Base-by-base conservation (phyloP, 1,139 yeast species). In the Geotrichum europaeum region DNA sequence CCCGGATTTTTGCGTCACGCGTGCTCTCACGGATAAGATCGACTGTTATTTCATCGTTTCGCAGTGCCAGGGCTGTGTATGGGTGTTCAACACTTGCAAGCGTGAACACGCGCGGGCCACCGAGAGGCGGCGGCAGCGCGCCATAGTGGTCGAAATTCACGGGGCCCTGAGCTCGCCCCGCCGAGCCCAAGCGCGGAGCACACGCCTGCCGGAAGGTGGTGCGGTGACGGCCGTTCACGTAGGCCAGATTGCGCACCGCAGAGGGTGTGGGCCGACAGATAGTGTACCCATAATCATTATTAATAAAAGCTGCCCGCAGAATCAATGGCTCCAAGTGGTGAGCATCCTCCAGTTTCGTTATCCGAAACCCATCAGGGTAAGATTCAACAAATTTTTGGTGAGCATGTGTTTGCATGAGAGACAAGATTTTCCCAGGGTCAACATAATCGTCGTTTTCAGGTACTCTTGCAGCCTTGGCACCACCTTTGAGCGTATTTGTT, bases 341-440 rank as follows among this genome's bases (percentile, higher is more conserved):
- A 6, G 15, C 24, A 3, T 32, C 24, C 3, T 45, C 24, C 3
- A 49, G 30, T 15, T 30, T n/a, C 15, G 47, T 15, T 13, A 24
- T 15, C 10, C 32, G 52, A 43, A 59, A 13, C 15, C 61, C 63
- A 22, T 51, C 43, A 10, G 63, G 60, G 49, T 61, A 60, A 10
- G 58, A 25, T n/a, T 36, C 53, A 18, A 51, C 6, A 43, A 61
- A 61, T 1, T 36, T 53, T 32, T 59, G 61, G 32, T 40, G 59
- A 43, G 56, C 47, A 28, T 61, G 63, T 4, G 53, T 20, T 9
- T 53, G 18, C 55, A 61, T 59, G 53, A 59, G 36, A 24, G 22
- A 15, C 10, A 54, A 24, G 4, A 59, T 50, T 9, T 56, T 52
- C 3, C 20, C 13, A 4, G 59, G 61, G 6, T 56, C 51, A 32